Percentiles rank a stretch among this genome's conserved stretches.
Conservation (phyloP, 768 basidiomycete species). For the Phlegmacium glaucopus region DNA sequence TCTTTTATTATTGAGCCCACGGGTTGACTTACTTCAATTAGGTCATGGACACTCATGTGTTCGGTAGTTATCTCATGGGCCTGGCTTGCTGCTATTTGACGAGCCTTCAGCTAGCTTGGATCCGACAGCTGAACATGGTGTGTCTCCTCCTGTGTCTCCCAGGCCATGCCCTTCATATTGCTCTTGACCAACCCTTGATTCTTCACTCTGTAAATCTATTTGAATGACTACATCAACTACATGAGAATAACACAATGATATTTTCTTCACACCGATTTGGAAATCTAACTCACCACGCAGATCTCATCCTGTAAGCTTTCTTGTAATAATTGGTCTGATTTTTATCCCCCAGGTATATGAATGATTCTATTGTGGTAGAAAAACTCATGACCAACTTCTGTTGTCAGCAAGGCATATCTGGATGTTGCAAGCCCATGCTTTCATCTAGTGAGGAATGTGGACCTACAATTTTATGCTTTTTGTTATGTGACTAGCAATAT, state of each 20-base stretch:
- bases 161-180: background rate
- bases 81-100: slow-evolving; percentile 65
- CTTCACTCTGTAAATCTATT: slow-evolving; percentile 50
- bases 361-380: slow-evolving; percentile 57
- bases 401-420: slow-evolving; percentile 57
- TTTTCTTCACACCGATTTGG: slow-evolving; percentile 77
- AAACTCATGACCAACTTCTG: slow-evolving; percentile 61
- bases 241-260: slow-evolving; percentile 79
- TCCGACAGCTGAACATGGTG: slow-evolving; percentile 73
- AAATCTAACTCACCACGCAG: slow-evolving; percentile 67
- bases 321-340: background rate
- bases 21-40: slow-evolving; percentile 17
- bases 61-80: slow-evolving; percentile 48
- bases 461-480: no score
- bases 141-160: no score
- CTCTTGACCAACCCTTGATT: slow-evolving; percentile 1
- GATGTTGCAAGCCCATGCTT: slow-evolving; percentile 71
- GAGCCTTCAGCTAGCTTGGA: slow-evolving; percentile 74
- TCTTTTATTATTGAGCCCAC: slow-evolving; percentile 11
- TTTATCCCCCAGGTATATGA: slow-evolving; percentile 54
- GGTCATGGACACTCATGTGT: slow-evolving; percentile 70
- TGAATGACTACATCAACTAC: slow-evolving; percentile 57
- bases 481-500: no score
- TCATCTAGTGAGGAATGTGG: no score
- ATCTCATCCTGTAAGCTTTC: slow-evolving; percentile 57